Evolutionary conservation across 176 grass and related monocot species (phyloP), one percentile per base, ranked within the genome.

Genomic region (Carex scoparia): DNA sequence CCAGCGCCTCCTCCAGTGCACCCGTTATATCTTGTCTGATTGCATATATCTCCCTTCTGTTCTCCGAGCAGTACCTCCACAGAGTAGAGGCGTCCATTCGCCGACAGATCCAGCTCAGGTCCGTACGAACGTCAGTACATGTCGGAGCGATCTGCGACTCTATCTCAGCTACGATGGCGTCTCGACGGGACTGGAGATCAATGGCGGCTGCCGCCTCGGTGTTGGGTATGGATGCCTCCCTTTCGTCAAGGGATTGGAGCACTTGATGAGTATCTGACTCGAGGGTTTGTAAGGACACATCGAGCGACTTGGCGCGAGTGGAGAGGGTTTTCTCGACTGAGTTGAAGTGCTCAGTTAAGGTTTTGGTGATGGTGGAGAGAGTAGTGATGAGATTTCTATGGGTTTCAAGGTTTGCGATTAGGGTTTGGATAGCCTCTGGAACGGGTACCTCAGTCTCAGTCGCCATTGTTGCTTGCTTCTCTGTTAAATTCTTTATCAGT

Each of bases 81-180:
- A 97, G 83, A 7, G 87, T 84, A 2, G 85, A 7, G 5, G 92
- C 85, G 51, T 97, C 94, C 92, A 97, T 94, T 16, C 92, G 90
- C 82, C 87, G 90, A 84, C 90, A 90, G 4, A 92, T 88, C 92
- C 94, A 97, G 42, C 86, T 86, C 66, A 97, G 90, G 59, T 90
- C 70, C 32, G 87, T 85, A 2, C 77, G 83, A 59, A 92, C 28
- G 86, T 92, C 88, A 8, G 82, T 15, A 37, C 86, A 80, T 0
- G 86, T 81, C 23, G 88, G 84, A 42, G 81, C 69, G 6, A 78
- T 31, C 60, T 54, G 42, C 19, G 91, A 90, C 48, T 86, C 83
- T 4, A 86, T 71, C 64, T 90, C 88, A 33, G 72, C 80, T 61
- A 51, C 42, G 13, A 80, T 66, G 35, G 86, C 77, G 59, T 79